Conservation (phyloP, 1,284 basidiomycete genomes). For the Malassezia japonica region DNA sequence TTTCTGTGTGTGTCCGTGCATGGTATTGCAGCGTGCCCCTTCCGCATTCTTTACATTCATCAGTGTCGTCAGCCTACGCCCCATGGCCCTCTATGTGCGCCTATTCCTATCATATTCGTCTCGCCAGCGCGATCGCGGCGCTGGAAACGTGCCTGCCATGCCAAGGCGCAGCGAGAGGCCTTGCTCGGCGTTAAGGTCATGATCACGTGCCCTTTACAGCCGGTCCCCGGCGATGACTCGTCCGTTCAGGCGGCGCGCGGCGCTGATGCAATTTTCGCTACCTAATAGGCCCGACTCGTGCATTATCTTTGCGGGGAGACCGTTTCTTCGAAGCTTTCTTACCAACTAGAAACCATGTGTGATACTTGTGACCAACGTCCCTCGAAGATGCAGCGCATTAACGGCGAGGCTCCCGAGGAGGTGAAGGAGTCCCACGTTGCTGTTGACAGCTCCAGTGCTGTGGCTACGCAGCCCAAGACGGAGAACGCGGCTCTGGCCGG, state of each 20-base stretch:
- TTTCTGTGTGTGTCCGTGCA: too few relatives aligned
- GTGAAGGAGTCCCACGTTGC: conserved; percentile 33
- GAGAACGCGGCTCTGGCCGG: conserved; percentile 20
- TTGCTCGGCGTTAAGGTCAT: too few relatives aligned
- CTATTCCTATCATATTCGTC: background rate
- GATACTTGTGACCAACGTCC: conserved; percentile 25
- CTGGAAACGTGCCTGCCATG: too few relatives aligned
- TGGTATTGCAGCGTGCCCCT: too few relatives aligned
- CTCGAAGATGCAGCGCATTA: conserved; percentile 27
- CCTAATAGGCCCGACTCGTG: background rate
- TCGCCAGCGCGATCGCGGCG: too few relatives aligned
- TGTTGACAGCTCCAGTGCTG: conserved; percentile 25
- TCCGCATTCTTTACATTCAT: too few relatives aligned
- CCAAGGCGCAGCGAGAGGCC: too few relatives aligned
- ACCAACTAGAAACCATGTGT: conserved; percentile 21
- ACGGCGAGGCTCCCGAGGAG: conserved; percentile 27
- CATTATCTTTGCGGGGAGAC: conserved; percentile 3
- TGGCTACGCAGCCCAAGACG: background rate
- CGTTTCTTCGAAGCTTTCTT: background rate
- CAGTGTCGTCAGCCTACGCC: too few relatives aligned
- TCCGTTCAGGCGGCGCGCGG: too few relatives aligned
- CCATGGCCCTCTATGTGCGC: background rate
- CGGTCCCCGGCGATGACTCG: too few relatives aligned
- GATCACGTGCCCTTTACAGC: too few relatives aligned
- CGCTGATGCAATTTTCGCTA: too few relatives aligned